phyloP scores from a whole-genome alignment of 495 filamentous ascomycete species.

The Immersiella caudata region DNA sequence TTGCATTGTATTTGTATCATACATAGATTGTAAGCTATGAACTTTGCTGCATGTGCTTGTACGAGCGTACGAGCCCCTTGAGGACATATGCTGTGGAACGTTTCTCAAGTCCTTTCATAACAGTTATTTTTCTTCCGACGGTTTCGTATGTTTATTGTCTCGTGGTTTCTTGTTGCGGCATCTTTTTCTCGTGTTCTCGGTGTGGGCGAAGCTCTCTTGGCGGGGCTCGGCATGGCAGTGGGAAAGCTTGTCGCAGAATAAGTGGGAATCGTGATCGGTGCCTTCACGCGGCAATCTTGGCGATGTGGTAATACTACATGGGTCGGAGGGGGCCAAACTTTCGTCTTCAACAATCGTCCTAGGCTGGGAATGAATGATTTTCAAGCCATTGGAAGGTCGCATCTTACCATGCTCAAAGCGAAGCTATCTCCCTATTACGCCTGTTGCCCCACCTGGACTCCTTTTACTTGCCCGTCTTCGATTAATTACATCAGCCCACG shows the following conservation, averaged over 20 bases:
- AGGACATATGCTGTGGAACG: neutral
- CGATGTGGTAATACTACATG: neutral
- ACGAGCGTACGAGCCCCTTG: neutral
- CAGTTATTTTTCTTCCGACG: neutral
- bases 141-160: neutral
- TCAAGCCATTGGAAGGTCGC: neutral
- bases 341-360: neutral
- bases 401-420: neutral
- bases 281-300: neutral
- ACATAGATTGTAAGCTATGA: neutral
- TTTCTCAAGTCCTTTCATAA: neutral
- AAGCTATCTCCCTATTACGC: too few relatives aligned
- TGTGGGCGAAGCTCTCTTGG: neutral
- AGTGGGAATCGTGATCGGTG: neutral
- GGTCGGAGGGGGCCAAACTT: neutral
- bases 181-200: neutral
- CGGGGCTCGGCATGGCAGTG: neutral
- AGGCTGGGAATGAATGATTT: too few relatives aligned
- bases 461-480: too few relatives aligned
- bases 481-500: too few relatives aligned
- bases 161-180: neutral
- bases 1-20: neutral
- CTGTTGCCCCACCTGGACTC: too few relatives aligned
- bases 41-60: neutral
- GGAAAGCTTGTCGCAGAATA: neutral